Percentiles rank a stretch among this genome's conserved stretches.
Conservation (phyloP, 179 eudicot genomes). For the Carnegiea gigantea region DNA sequence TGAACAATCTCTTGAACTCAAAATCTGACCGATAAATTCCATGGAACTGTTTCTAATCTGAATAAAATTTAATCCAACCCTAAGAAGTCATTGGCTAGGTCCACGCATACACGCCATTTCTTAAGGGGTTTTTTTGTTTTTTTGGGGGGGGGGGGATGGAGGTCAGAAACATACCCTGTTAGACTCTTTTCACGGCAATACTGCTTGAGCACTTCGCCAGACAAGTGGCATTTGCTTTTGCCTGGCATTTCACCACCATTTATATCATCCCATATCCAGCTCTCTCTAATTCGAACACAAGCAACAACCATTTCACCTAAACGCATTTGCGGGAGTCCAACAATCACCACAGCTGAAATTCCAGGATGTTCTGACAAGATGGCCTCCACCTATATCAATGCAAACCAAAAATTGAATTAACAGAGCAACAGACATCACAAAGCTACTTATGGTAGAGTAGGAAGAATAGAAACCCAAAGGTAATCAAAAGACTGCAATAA, state of each 20-base stretch:
- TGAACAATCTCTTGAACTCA: no score
- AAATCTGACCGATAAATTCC: no score
- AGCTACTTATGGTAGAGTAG: no score
- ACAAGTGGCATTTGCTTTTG: conserved; percentile 32
- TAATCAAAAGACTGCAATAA: background rate
- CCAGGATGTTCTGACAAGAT: conserved; percentile 77
- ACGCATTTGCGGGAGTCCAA: conserved; percentile 69
- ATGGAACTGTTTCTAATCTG: no score
- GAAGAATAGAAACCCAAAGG: background rate
- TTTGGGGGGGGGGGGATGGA: background rate
- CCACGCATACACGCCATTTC: no score
- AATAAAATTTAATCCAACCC: no score
- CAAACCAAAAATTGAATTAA: background rate
- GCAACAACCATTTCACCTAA: conserved; percentile 76
- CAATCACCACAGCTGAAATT: conserved; percentile 43
- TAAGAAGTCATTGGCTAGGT: no score
- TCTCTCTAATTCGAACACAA: conserved; percentile 51
- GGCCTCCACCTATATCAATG: conserved; percentile 59
- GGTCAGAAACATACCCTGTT: conserved; percentile 49
- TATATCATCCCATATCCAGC: conserved; percentile 64
- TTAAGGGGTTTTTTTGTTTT: no score
- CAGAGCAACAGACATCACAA: background rate
- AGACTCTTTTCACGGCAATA: conserved; percentile 52
- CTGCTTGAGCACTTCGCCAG: conserved; percentile 51
- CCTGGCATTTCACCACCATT: conserved; percentile 15